These are phyloP conservation scores for Colletotrichum musae DNA, from an alignment of 2,329 filamentous ascomycete genomes.

Conservation along the genomic window DNA sequence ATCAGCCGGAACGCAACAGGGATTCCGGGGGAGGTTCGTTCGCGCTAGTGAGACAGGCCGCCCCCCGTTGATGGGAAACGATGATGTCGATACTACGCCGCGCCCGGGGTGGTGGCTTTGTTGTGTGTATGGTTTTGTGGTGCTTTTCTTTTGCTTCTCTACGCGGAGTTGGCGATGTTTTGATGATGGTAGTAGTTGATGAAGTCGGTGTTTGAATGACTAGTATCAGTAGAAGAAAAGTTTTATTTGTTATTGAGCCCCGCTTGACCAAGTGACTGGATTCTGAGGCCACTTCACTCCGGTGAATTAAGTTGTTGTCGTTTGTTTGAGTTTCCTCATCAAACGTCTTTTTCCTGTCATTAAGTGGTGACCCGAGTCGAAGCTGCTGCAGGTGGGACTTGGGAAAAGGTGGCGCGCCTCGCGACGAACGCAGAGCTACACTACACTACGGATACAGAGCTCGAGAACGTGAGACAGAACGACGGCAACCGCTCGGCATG, in stretches of 20 bases:
- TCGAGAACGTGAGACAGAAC: background rate
- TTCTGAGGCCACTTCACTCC: too few relatives aligned
- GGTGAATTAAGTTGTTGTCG: too few relatives aligned
- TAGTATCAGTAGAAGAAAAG: too few relatives aligned
- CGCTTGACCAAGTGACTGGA: too few relatives aligned
- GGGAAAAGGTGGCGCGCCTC: slow-evolving; percentile 16
- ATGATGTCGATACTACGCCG: slow-evolving; percentile 41
- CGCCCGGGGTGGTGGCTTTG: slow-evolving; percentile 23
- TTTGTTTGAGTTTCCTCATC: too few relatives aligned
- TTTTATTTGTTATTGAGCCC: too few relatives aligned
- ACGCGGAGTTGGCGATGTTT: background rate
- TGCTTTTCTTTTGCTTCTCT: background rate
- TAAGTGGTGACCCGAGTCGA: background rate
- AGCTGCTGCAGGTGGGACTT: slow-evolving; percentile 11
- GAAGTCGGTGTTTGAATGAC: too few relatives aligned
- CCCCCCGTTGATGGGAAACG: slow-evolving; percentile 40
- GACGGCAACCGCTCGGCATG: slow-evolving; percentile 2
- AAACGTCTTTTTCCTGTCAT: slow-evolving; percentile 1
- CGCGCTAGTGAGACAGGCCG: slow-evolving; percentile 43
- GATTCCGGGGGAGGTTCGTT: slow-evolving; percentile 42
- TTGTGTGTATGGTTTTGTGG: background rate
- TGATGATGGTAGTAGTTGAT: background rate
- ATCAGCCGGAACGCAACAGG: slow-evolving; percentile 42
- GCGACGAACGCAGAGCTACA: slow-evolving; percentile 25
- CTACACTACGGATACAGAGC: background rate